phyloP scores from a whole-genome alignment of 495 filamentous ascomycete genomes.

The Hypomontagnella monticulosa region DNA sequence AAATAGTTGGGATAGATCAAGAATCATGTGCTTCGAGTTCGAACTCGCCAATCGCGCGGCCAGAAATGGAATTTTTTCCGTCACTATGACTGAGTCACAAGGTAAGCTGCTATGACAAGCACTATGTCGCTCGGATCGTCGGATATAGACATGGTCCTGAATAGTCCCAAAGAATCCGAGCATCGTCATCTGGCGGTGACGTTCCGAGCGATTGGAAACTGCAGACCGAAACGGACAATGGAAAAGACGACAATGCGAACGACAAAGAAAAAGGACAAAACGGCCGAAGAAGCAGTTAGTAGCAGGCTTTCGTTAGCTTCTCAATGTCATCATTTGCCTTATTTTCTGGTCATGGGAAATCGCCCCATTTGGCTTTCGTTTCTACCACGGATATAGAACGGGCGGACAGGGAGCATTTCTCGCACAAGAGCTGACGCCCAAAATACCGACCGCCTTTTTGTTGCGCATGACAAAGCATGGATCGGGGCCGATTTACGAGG shows the following conservation, averaged over 20 bases:
- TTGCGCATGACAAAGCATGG: too few relatives aligned
- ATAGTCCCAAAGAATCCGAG: constrained; percentile 6
- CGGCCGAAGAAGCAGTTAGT: not conserved
- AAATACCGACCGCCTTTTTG: too few relatives aligned
- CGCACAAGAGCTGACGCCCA: too few relatives aligned
- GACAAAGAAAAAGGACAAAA: not conserved
- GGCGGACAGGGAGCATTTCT: not conserved
- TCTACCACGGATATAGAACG: not conserved
- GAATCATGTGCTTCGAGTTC: constrained; percentile 8
- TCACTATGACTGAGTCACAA: constrained; percentile 11
- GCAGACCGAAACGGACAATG: not conserved
- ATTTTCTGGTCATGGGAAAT: too few relatives aligned
- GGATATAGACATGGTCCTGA: constrained; percentile 5
- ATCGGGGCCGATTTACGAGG: too few relatives aligned
- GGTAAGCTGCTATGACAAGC: not conserved
- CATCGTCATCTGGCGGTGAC: constrained; percentile 8
- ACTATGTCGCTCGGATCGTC: constrained; percentile 3
- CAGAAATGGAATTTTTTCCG: constrained; percentile 8
- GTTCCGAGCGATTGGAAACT: not conserved
- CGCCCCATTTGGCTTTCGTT: too few relatives aligned
- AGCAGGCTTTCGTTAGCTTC: not conserved
- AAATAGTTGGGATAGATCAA: constrained; percentile 16
- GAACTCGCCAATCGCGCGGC: constrained; percentile 11
- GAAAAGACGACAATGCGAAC: not conserved
- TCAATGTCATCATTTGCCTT: too few relatives aligned